Evolutionary conservation across 2,329 filamentous ascomycete species (phyloP).

Genomic region (Mariannaea sp.): DNA sequence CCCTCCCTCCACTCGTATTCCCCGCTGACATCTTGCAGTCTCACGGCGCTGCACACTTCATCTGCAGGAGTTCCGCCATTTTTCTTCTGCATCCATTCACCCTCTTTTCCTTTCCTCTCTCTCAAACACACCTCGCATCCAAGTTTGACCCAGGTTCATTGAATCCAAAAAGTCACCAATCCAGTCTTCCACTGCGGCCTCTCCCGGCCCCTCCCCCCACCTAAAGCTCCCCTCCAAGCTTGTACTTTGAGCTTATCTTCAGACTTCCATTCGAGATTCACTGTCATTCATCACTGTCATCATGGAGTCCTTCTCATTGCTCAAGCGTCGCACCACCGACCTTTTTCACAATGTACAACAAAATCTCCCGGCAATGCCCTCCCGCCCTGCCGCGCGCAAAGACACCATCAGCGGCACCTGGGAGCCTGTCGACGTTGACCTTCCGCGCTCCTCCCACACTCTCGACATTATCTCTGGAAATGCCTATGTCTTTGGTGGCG

Average conservation of each 20-base stretch:
- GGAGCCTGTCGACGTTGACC: conserved; percentile 61
- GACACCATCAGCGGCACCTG: conserved; percentile 60
- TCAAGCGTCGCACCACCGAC: conserved; percentile 61
- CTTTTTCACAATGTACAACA: conserved; percentile 56
- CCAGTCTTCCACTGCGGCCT: conserved; percentile 2
- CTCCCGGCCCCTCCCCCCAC: conserved; percentile 8
- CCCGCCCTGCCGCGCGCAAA: conserved; percentile 28
- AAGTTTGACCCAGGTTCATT: conserved; percentile 1
- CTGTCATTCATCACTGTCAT: conserved; percentile 20
- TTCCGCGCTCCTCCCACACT: conserved; percentile 76
- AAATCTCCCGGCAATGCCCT: conserved; percentile 48
- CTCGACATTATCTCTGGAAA: conserved; percentile 62
- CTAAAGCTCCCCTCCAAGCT: no score
- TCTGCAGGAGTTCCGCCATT: conserved; percentile 9
- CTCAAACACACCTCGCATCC: conserved; percentile 5
- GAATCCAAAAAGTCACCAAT: neutral
- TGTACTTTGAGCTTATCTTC: no score
- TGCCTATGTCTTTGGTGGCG: conserved; percentile 78
- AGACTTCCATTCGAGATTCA: no score
- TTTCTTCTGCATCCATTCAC: conserved; percentile 1
- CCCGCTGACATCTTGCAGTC: conserved; percentile 20
- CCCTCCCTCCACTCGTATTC: conserved; percentile 13
- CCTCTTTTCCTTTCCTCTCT: conserved; percentile 1
- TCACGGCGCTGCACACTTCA: conserved; percentile 10
- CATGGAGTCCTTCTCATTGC: conserved; percentile 56